These are phyloP conservation scores for Zopfia rhizophila DNA, from an alignment of 2,329 filamentous ascomycete species.

Conservation along the genomic window DNA sequence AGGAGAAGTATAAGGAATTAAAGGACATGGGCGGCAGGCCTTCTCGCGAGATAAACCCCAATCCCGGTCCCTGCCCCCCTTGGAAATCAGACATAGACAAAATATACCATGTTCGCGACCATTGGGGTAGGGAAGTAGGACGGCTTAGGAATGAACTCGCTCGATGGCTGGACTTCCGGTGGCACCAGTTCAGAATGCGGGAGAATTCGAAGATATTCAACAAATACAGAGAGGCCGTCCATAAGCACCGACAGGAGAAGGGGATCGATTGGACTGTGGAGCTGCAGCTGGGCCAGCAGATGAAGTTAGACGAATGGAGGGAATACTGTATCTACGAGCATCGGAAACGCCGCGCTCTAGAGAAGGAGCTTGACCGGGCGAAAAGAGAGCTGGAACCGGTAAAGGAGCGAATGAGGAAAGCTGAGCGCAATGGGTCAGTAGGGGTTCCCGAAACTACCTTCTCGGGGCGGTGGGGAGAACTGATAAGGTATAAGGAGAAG, in stretches of 20 bases:
- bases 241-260: constrained; percentile 7
- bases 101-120: constrained; percentile 9
- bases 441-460: constrained; percentile 6
- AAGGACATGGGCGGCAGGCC: constrained; percentile 7
- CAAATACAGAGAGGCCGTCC: constrained; percentile 8
- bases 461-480: constrained; percentile 2
- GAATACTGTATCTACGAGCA: constrained; percentile 3
- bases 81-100: constrained; percentile 9
- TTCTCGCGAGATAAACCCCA: constrained; percentile 11
- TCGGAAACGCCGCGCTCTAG: constrained; percentile 5
- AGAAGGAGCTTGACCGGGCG: constrained; percentile 9
- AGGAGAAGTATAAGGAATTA: constrained; percentile 4
- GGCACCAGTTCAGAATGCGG: constrained; percentile 10
- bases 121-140: constrained; percentile 7
- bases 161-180: constrained; percentile 9
- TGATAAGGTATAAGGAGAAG: constrained; percentile 6
- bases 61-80: constrained; percentile 9
- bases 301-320: constrained; percentile 1
- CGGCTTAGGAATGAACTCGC: constrained; percentile 4
- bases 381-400: constrained; percentile 7
- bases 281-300: constrained; percentile 6
- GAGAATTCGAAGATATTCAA: constrained; percentile 7
- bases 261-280: constrained; percentile 3
- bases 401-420: constrained; percentile 9
- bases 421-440: constrained; percentile 8